Base-by-base conservation (phyloP, 2,329 filamentous ascomycete species). In the Samsoniella hepiali region DNA sequence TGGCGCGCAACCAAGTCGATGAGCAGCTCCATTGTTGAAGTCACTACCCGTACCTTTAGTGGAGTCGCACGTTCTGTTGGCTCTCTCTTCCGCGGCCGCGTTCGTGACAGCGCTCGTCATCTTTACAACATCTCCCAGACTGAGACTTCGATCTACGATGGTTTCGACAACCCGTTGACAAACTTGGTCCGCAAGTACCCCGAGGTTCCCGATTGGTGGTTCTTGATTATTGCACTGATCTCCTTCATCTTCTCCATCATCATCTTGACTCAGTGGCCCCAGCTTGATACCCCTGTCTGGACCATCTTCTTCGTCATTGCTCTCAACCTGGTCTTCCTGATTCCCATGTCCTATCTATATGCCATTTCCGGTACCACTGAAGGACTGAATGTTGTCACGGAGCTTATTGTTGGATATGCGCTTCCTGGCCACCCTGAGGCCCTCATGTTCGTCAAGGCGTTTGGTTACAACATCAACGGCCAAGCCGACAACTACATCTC, bases 401-500 rank as follows among this genome's bases (percentile, higher is more conserved):
- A 82, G 67, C 63, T 73, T 7, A 69, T 73, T 36, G 66, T 71
- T 11, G 69, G 70, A 10, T 70, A 69, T 22, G 69, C 68, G 27
- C 71, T 75, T 36, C 72, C 72, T 7, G 73, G 74, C 31, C 76
- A 75, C 62, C 73, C 72, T 11, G 72, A 70, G 36, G 68, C 70
- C 5, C 67, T 75, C 34, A 69, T 74, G 64, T 93, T 93, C 70
- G 89, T 92, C 38, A 93, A 79, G 70, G 72, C 73, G 2, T 78
- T 74, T 47, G 75, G 75, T 1, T 76, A 73, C 65, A 78, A 76
- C 11, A 74, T 81, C 40, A 78, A 77, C 1, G 77, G 77, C 1
- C 78, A 78, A 60, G 73, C 74, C 27, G 75, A 76, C 54, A 77
- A 75, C 64, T 78, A 77, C 62, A 72, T 76, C 72, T 68, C 69